Evolutionary conservation across 2,329 filamentous ascomycete species (phyloP), one percentile per base, ranked within the genome.

Genomic region (Nigrospora sphaerica): DNA sequence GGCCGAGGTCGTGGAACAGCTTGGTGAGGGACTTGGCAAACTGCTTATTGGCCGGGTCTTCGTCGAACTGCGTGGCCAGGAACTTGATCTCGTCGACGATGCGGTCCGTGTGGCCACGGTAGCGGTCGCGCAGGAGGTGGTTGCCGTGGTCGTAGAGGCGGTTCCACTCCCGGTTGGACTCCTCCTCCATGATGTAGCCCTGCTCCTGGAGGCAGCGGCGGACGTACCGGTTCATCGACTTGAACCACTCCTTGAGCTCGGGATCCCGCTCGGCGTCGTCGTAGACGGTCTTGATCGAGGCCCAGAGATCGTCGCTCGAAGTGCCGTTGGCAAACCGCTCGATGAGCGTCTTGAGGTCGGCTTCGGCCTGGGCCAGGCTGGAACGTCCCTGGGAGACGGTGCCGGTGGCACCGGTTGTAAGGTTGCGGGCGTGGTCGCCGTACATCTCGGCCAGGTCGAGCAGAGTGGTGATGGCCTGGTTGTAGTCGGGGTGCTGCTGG

Each of bases 271-370:
- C 88, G 5, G 93, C 90, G 63, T 95, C 88, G 42, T 74, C 73
- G 72, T 97, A 97, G 56, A 98, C 84, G 52, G 82, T 78, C 55
- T 90, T 85, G 65, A 98, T 85, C 0, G 90, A 82, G 16, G 86
- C 83, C 70, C 93, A 89, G 4, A 97, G 72, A 54, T 95, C 88
- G 52, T 95, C 85, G 32, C 83, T 81, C 0, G 91, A 96, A 10
- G 93, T 97, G 60, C 85, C 85, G 66, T 98, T 97, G 62, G 93
- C 93, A 58, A 96, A 97, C 41, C 93, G 86, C 73, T 97, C 93
- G 55, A 98, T 83, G 17, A 98, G 74, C 10, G 82, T 88, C 80
- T 84, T 88, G 48, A 95, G 75, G 62, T 95, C 85, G 67, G 78
- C 74, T 71, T 96, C 88, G 44, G 88, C 89, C 46, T 75, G 73